These are phyloP conservation scores for Themeda triandra DNA, from an alignment of 176 grass and related monocot genomes.

Conservation along the genomic window DNA sequence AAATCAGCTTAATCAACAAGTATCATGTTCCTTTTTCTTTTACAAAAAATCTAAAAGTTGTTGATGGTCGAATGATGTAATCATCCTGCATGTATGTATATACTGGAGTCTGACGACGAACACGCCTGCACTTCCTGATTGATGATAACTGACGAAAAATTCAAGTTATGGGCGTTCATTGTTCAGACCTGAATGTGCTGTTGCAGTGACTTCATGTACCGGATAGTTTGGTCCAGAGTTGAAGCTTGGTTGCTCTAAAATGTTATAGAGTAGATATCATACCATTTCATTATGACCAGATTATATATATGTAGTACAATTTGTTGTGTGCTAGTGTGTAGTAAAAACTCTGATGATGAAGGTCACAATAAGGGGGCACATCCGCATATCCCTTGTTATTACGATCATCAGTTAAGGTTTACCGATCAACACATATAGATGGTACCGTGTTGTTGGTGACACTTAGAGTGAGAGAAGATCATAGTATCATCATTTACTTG, in stretches of 20 bases:
- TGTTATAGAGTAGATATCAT: neutral
- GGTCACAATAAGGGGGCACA: neutral
- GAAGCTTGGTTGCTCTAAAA: neutral
- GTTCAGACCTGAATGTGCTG: neutral
- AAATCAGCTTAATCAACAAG: neutral
- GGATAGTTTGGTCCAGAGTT: constrained; percentile 23
- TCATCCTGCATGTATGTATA: neutral
- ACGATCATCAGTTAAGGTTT: neutral
- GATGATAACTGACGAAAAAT: neutral
- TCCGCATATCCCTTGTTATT: too few relatives aligned
- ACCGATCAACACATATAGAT: neutral
- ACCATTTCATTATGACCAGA: neutral
- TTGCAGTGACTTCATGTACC: constrained; percentile 6
- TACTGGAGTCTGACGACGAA: neutral
- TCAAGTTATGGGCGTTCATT: neutral
- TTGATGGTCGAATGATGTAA: neutral
- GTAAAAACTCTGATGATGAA: neutral
- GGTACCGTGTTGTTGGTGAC: neutral
- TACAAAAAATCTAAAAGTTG: neutral
- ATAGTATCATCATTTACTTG: neutral
- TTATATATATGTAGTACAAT: too few relatives aligned
- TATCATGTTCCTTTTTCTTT: neutral
- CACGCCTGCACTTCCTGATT: neutral
- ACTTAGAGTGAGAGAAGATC: neutral
- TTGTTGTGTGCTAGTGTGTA: neutral